phyloP scores from a whole-genome alignment of 768 basidiomycete species.

The Leccinellum rugosiceps region DNA sequence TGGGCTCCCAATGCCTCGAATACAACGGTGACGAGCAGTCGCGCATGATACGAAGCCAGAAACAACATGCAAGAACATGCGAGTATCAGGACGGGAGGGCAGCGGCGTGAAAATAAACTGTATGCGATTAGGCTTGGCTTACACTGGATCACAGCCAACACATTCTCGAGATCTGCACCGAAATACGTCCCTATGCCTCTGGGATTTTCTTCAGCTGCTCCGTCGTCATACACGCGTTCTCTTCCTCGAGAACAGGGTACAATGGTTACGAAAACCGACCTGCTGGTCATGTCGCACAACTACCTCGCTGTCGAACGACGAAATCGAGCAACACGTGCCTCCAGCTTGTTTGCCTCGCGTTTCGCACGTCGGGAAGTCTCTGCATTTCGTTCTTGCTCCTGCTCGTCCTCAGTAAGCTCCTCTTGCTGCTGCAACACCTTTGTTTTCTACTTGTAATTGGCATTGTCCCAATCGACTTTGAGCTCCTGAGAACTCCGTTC shows the following conservation, averaged over 20 bases:
- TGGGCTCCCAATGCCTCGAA: too few relatives aligned
- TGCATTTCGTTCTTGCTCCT: slow-evolving; percentile 96
- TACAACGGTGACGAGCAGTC: too few relatives aligned
- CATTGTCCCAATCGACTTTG: slow-evolving; percentile 90
- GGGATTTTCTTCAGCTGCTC: slow-evolving; percentile 94
- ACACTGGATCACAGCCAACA: too few relatives aligned
- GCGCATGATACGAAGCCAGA: too few relatives aligned
- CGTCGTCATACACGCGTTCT: slow-evolving; percentile 92
- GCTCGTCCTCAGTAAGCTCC: slow-evolving; percentile 98
- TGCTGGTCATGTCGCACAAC: too few relatives aligned
- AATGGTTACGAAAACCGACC: slow-evolving; percentile 46
- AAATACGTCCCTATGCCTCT: too few relatives aligned
- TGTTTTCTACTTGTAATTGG: slow-evolving; percentile 96
- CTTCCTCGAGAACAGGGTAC: slow-evolving; percentile 55
- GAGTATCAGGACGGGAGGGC: too few relatives aligned
- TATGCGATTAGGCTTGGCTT: too few relatives aligned
- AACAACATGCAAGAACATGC: too few relatives aligned
- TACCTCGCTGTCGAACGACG: slow-evolving; percentile 86
- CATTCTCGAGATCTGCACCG: too few relatives aligned
- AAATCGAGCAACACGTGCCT: slow-evolving; percentile 74
- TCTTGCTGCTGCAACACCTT: slow-evolving; percentile 98
- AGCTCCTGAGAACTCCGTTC: slow-evolving; percentile 96
- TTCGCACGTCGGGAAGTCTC: slow-evolving; percentile 86
- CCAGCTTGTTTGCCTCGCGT: slow-evolving; percentile 76
- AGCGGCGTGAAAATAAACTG: too few relatives aligned